A percentile compares a stretch with the other conserved stretches of the same genome.
phyloP scores from a whole-genome alignment of 192 early-diverging fungal genomes.

The Linnemannia elongata region DNA sequence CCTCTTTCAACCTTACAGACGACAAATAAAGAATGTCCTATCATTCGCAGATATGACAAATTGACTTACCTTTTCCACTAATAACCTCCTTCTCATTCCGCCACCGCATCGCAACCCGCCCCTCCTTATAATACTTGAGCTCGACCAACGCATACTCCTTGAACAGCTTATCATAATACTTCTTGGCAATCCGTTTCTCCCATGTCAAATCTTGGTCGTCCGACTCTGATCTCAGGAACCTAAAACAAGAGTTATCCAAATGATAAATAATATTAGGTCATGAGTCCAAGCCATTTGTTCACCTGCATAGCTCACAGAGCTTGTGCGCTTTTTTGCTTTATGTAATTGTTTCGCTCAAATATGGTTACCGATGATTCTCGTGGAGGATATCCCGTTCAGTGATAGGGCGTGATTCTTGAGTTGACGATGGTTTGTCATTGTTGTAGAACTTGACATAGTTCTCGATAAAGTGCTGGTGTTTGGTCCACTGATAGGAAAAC shows the following conservation, averaged over 20 bases:
- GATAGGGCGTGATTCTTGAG: constrained; percentile 27
- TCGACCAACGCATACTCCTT: constrained; percentile 87
- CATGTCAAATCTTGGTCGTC: constrained; percentile 66
- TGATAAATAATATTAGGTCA: background rate
- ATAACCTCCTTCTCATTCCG: constrained; percentile 76
- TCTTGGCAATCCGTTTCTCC: constrained; percentile 85
- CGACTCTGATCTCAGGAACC: constrained; percentile 72
- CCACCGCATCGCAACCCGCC: constrained; percentile 71
- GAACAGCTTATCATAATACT: constrained; percentile 89
- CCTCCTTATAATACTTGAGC: constrained; percentile 78
- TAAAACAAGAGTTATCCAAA: constrained; percentile 13
- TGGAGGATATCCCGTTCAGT: constrained; percentile 80
- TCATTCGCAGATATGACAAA: background rate
- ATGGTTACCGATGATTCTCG: constrained; percentile 73
- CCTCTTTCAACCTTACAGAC: background rate
- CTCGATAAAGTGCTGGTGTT: constrained; percentile 72
- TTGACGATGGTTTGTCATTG: constrained; percentile 6
- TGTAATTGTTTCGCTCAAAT: background rate
- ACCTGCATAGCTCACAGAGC: background rate
- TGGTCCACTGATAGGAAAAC: constrained; percentile 54
- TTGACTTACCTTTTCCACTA: constrained; percentile 69
- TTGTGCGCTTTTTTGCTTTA: background rate
- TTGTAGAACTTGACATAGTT: constrained; percentile 69
- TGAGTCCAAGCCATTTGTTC: background rate
- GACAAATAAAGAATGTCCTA: background rate